phyloP scores from a whole-genome alignment of 2,329 filamentous ascomycete species.

The Nemania sp. region DNA sequence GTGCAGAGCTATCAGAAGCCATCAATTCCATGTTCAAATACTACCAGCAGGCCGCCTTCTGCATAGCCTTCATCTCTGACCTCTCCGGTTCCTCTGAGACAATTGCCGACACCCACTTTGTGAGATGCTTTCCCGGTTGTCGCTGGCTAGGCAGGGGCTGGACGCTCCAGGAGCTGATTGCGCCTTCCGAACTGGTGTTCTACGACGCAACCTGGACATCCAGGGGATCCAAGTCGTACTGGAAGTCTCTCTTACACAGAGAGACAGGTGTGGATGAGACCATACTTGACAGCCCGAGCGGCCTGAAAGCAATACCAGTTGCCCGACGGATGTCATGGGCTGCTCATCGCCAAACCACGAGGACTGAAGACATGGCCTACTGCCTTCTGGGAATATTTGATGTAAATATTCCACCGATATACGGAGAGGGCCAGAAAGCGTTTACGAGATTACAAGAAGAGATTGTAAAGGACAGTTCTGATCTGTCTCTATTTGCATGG shows the following conservation, averaged over 20 bases:
- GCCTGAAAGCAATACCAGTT: conserved; percentile 2
- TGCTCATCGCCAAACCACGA: conserved; percentile 4
- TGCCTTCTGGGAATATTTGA: conserved; percentile 11
- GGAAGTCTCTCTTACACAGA: conserved; percentile 4
- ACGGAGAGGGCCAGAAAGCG: conserved; percentile 12
- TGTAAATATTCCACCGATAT: conserved; percentile 5
- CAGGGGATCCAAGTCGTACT: conserved; percentile 4
- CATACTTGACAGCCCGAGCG: not conserved
- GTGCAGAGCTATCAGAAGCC: conserved; percentile 16
- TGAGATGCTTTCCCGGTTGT: not conserved
- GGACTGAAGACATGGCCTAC: conserved; percentile 14
- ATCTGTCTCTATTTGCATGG: conserved; percentile 14
- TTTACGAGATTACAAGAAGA: conserved; percentile 13
- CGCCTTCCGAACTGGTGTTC: conserved; percentile 1
- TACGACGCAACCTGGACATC: conserved; percentile 11
- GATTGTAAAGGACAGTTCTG: conserved; percentile 8
- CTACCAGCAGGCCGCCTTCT: conserved; percentile 10
- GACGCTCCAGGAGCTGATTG: conserved; percentile 7
- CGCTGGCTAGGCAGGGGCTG: conserved; percentile 12
- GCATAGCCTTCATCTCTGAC: conserved; percentile 11
- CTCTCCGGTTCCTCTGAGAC: not conserved
- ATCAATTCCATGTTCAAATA: conserved; percentile 17
- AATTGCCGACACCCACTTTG: not conserved
- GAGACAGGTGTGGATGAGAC: conserved; percentile 13
- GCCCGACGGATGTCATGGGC: conserved; percentile 14